Percentiles rank a stretch among this genome's conserved stretches.
phyloP scores from a whole-genome alignment of 768 basidiomycete species.

The Termitomyces sp. region DNA sequence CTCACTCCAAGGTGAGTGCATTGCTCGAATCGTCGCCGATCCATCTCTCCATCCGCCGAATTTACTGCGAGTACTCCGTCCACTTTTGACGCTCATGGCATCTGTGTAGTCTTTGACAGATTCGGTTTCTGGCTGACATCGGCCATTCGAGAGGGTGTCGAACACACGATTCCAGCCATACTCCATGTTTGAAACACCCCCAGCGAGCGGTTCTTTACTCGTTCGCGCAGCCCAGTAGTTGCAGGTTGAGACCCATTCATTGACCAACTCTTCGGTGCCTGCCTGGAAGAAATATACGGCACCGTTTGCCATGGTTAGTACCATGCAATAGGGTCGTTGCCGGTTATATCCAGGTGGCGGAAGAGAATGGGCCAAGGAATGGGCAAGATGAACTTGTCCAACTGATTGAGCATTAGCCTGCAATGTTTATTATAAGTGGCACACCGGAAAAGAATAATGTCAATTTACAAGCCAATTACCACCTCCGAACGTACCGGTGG shows the following conservation, averaged over 20 bases:
- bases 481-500: slow-evolving; percentile 74
- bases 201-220: slow-evolving; percentile 91
- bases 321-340: slow-evolving; percentile 92
- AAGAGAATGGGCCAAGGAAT: slow-evolving; percentile 81
- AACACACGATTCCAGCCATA: slow-evolving; percentile 91
- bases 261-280: slow-evolving; percentile 96
- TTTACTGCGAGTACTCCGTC: slow-evolving; percentile 67
- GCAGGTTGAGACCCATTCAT: slow-evolving; percentile 98
- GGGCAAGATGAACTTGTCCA: slow-evolving; percentile 80
- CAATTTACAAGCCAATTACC: slow-evolving; percentile 95
- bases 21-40: slow-evolving; percentile 54
- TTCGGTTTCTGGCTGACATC: slow-evolving; percentile 57
- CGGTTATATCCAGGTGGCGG: slow-evolving; percentile 91
- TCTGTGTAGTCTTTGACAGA: slow-evolving; percentile 49
- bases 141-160: slow-evolving; percentile 45
- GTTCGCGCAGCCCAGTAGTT: slow-evolving; percentile 99
- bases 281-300: slow-evolving; percentile 98
- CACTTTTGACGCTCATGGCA: slow-evolving; percentile 69
- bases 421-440: slow-evolving; percentile 3
- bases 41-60: slow-evolving; percentile 68
- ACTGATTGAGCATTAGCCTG: slow-evolving; percentile 85
- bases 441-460: not conserved
- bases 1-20: slow-evolving; percentile 73
- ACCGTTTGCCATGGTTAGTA: slow-evolving; percentile 81
- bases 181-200: slow-evolving; percentile 99